Evolutionary conservation across 1,139 yeast species (phyloP).

Genomic region (Yamadazyma dushanensis): DNA sequence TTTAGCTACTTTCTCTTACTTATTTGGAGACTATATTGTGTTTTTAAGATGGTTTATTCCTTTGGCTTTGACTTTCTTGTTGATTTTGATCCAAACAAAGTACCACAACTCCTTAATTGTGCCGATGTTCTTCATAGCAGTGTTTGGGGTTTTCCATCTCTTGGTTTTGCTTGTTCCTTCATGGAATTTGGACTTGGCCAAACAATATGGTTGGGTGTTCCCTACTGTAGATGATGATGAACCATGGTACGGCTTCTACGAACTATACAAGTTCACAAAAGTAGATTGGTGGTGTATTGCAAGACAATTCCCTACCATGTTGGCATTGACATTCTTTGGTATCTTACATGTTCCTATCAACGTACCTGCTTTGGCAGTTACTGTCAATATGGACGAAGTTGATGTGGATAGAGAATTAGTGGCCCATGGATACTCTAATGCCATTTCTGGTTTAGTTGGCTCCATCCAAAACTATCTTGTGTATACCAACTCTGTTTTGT

Average conservation of each 20-base stretch:
- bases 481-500: constrained; percentile 87
- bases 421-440: constrained; percentile 94
- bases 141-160: constrained; percentile 69
- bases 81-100: constrained; percentile 62
- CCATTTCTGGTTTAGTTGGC: constrained; percentile 78
- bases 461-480: constrained; percentile 93
- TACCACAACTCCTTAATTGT: constrained; percentile 75
- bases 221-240: constrained; percentile 62
- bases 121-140: constrained; percentile 75
- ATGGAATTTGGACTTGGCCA: constrained; percentile 59
- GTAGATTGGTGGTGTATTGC: constrained; percentile 75
- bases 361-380: constrained; percentile 94
- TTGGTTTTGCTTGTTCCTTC: constrained; percentile 64
- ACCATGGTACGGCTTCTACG: constrained; percentile 89
- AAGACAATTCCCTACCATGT: constrained; percentile 84
- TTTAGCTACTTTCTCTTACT: constrained; percentile 49
- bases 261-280: constrained; percentile 62
- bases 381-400: constrained; percentile 79
- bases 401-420: constrained; percentile 91
- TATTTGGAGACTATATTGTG: constrained; percentile 39
- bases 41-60: constrained; percentile 77
- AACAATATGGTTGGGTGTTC: constrained; percentile 85
- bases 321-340: constrained; percentile 94
- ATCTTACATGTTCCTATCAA: constrained; percentile 94
- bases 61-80: constrained; percentile 55